Evolutionary conservation across 129 eudicot species (phyloP).

Genomic region (Smallanthus sonchifolius): DNA sequence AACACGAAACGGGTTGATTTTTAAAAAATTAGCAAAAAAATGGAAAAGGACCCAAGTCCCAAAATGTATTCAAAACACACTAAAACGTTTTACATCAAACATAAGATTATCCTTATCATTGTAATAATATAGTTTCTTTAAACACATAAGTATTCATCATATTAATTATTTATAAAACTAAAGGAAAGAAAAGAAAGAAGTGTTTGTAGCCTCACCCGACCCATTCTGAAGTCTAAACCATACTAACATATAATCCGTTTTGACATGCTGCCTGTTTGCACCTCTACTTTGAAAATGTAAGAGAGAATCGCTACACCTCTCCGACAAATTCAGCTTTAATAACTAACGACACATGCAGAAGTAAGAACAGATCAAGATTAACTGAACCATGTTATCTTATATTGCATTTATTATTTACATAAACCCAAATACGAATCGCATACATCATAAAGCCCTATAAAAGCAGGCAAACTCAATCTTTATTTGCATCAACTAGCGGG

Average conservation of each 20-base stretch:
- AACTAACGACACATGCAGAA: neutral
- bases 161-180: neutral
- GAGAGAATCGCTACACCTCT: too few species aligned
- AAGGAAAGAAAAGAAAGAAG: neutral
- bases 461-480: constrained; percentile 9
- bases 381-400: neutral
- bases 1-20: too few species aligned
- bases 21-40: too few species aligned
- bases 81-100: too few species aligned
- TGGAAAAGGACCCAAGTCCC: too few species aligned
- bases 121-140: neutral
- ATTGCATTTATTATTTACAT: constrained; percentile 11
- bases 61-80: too few species aligned
- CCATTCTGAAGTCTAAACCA: neutral
- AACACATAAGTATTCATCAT: neutral
- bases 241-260: neutral
- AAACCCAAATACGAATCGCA: neutral
- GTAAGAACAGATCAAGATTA: neutral
- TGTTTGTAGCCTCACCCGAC: neutral
- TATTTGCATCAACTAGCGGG: neutral
- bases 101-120: neutral
- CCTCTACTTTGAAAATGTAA: neutral
- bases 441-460: constrained; percentile 6
- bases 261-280: neutral
- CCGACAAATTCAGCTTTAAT: neutral